Evolutionary conservation across 106 monocot species (phyloP), one percentile per base, ranked within the genome.

Genomic region (Iris macrosiphon): DNA sequence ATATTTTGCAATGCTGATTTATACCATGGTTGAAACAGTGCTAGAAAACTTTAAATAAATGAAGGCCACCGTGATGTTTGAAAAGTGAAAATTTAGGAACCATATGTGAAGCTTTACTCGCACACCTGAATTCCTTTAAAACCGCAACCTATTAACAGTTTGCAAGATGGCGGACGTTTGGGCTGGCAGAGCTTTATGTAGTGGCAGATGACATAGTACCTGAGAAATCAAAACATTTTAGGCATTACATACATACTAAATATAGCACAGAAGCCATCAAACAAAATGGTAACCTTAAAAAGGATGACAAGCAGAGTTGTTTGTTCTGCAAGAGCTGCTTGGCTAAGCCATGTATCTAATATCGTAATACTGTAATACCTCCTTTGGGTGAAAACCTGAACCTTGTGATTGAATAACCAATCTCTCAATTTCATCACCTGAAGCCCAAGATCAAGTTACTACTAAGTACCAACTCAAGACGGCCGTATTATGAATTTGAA

Each of bases 131-230:
- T 68, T 66, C 60, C 83, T 72, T 52, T 93, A 93, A 66, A 93
- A 93, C 22, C 92, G 73, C 62, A 93, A 65, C 61, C 71, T 93
- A 59, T 93, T 93, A 16, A 93, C 75, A 30, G 79, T 74, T 60
- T 79, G 87, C 60, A 93, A 46, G 15, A 87, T 72, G 19, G 73
- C 41, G 32, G 92, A 93, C 58, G 87, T 83, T 37, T 93, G 74
- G 17, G 27, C 38, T 18, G 92, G 87, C 51, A 74, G 39, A 65
- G 83, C 83, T 69, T 87, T 93, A 57, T 76, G 82, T 3, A 93
- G 48, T 22, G 92, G 92, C 16, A 93, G 79, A 55, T 87, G 87
- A 45, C 76, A 80, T 59, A 93, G 77, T 48, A 93, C 92, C 92
- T 93, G 47, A 4, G 40, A 9, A 35, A 55, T 11, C 11, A 12